Percentiles rank a stretch among this genome's conserved stretches.
phyloP scores from a whole-genome alignment of 306 rosid genomes.

The Purshia tridentata region DNA sequence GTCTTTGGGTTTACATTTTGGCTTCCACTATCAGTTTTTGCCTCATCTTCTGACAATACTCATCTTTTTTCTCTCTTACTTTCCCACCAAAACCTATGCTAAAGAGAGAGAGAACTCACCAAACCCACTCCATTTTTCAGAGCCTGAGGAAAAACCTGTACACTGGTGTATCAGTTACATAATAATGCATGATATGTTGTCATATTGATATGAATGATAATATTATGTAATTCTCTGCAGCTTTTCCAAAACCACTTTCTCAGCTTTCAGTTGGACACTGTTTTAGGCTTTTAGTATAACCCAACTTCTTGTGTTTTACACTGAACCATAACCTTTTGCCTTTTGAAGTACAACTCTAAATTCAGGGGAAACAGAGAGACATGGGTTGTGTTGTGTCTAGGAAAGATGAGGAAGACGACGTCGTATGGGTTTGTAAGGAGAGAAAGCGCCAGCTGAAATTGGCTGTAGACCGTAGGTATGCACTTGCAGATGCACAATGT shows the following conservation, averaged over 20 bases:
- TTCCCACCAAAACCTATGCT: slow-evolving; percentile 1
- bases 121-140: slow-evolving; percentile 20
- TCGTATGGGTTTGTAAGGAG: slow-evolving; percentile 24
- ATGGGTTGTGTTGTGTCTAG: slow-evolving; percentile 35
- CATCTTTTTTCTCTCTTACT: neutral
- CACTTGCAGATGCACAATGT: slow-evolving; percentile 33
- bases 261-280: neutral
- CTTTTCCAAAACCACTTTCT: neutral
- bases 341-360: neutral
- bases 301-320: neutral
- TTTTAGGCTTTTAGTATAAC: neutral
- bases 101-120: slow-evolving; percentile 5
- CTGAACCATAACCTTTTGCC: neutral
- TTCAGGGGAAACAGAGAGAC: slow-evolving; percentile 4
- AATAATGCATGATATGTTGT: neutral
- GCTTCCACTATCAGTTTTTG: neutral
- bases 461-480: slow-evolving; percentile 34
- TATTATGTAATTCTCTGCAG: slow-evolving; percentile 9
- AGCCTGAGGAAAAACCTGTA: neutral
- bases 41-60: neutral
- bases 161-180: slow-evolving; percentile 1
- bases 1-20: neutral
- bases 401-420: slow-evolving; percentile 26
- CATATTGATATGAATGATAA: neutral
- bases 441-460: slow-evolving; percentile 20